A percentile compares a stretch with the other conserved stretches of the same genome.
Evolutionary conservation across 1,139 yeast species (phyloP).

Genomic region (Zygosaccharomyces pseudobailii): DNA sequence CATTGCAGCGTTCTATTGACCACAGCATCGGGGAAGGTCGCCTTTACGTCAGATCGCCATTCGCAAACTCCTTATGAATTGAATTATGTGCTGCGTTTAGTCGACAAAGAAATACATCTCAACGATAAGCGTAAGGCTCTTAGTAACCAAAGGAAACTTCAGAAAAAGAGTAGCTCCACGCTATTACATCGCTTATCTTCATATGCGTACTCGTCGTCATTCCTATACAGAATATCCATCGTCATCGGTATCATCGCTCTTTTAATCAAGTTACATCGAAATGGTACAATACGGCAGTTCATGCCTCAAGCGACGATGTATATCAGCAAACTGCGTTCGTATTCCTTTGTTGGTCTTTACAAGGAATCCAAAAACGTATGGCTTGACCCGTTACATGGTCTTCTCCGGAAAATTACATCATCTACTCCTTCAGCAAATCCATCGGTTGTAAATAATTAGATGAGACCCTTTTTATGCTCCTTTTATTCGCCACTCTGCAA

Average conservation of each 20-base stretch:
- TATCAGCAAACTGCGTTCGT: slow-evolving; percentile 5
- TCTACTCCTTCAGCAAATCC: slow-evolving; percentile 3
- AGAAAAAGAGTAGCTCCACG: slow-evolving; percentile 1
- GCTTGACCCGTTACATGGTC: slow-evolving; percentile 14
- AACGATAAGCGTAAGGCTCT: slow-evolving; percentile 11
- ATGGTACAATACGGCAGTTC: slow-evolving; percentile 5
- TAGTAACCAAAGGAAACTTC: slow-evolving; percentile 1
- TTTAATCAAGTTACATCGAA: slow-evolving; percentile 6
- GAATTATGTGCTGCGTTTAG: slow-evolving; percentile 10
- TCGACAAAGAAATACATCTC: slow-evolving; percentile 17
- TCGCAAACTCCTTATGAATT: slow-evolving; percentile 5
- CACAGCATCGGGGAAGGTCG: slow-evolving; percentile 17
- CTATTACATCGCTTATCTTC: slow-evolving; percentile 7
- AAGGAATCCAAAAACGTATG: slow-evolving; percentile 11
- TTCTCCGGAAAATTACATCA: slow-evolving; percentile 4
- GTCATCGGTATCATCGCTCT: slow-evolving; percentile 13
- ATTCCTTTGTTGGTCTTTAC: slow-evolving; percentile 10
- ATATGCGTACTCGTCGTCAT: slow-evolving; percentile 8
- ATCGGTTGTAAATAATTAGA: neutral
- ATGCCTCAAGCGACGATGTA: slow-evolving; percentile 8
- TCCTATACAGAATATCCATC: slow-evolving; percentile 11
- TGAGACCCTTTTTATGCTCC: neutral
- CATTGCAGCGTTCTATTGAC: slow-evolving; percentile 25
- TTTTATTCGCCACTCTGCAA: neutral
- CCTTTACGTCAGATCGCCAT: neutral